These are phyloP conservation scores for Exsudoporus frostii DNA, from an alignment of 768 basidiomycete genomes.

Conservation along the genomic window DNA sequence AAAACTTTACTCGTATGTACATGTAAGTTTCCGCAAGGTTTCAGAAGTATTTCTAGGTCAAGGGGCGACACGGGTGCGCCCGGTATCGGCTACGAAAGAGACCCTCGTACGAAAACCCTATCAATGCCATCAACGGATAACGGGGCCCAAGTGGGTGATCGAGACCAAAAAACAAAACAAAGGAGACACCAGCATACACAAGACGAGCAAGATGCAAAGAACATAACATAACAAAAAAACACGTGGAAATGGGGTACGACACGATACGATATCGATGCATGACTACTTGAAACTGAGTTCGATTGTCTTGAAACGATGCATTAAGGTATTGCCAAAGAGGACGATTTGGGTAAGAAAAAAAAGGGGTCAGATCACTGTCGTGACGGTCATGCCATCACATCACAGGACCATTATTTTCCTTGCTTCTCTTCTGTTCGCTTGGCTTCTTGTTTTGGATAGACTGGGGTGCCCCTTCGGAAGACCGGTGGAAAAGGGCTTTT, in stretches of 20 bases:
- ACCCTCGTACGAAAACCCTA: no score
- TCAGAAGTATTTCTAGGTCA: no score
- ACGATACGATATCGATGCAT: not conserved
- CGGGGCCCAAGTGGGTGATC: not conserved
- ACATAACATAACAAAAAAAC: no score
- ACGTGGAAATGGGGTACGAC: not conserved
- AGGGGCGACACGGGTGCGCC: no score
- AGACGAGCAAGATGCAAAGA: not conserved
- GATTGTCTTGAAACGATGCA: not conserved
- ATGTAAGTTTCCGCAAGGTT: no score
- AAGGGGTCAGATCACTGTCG: slow-evolving; percentile 1
- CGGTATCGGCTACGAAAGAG: no score
- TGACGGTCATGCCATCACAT: no score
- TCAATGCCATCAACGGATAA: not conserved
- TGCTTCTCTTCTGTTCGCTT: not conserved
- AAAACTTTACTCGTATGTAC: no score
- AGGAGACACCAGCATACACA: not conserved
- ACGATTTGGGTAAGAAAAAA: not conserved
- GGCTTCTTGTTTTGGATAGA: not conserved
- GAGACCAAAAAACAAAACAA: not conserved
- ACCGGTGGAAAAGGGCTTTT: slow-evolving; percentile 9
- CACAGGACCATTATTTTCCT: not conserved
- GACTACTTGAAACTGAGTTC: not conserved
- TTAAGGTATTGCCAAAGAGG: not conserved
- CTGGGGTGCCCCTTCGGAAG: not conserved